Base-by-base conservation (phyloP, 1,284 basidiomycete species). In the Apiotrichum brassicae region DNA sequence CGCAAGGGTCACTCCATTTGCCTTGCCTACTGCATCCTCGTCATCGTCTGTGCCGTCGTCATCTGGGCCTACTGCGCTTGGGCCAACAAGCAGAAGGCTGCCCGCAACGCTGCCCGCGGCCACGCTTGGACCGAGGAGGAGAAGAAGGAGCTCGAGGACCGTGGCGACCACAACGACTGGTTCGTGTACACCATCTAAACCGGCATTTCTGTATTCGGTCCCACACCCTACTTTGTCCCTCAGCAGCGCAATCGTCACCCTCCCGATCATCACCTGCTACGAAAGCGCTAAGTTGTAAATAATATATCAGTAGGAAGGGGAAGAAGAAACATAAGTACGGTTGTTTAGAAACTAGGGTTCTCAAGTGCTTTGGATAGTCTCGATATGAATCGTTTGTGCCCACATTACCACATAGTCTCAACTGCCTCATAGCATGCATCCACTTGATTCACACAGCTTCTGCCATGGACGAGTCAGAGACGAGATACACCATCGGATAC, bases 91-190 rank as follows among this genome's bases (percentile, higher is more conserved):
- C 52, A 51, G 44, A 59, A 59, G 49, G 63, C 53, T 11, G 60
- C 47, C 1, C 52, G 59, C 28, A 62, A 58, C 54, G 61, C 59
- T 5, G 58, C 59, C 16, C 52, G 65, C 23, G 49, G 26, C 26
- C 51, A 55, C 44, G 48, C 59, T 39, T 66, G 63, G 63, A 64
- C 63, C 22, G 59, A 51, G 12, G 65, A 60, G 54, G 65, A 66
- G 55, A 59, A 50, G 51, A 53, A 55, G 46, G 53, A 49, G 40
- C 57, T 52, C 48, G 59, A 65, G 58, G 65, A 66, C 47, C 48
- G 59, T 22, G 65, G 65, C 13, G 65, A 66, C 54, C 48, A 60
- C 48, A 58, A 59, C 51, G 63, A 64, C 47, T 66, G 63, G 63
- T 66, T 66, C 59, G 51, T 52, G 34, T 65, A 65, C 60, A 54